Percentiles rank a stretch among this genome's conserved stretches.
Evolutionary conservation across 2,329 filamentous ascomycete genomes (phyloP).

Genomic region (Neodidymelliopsis sp.): DNA sequence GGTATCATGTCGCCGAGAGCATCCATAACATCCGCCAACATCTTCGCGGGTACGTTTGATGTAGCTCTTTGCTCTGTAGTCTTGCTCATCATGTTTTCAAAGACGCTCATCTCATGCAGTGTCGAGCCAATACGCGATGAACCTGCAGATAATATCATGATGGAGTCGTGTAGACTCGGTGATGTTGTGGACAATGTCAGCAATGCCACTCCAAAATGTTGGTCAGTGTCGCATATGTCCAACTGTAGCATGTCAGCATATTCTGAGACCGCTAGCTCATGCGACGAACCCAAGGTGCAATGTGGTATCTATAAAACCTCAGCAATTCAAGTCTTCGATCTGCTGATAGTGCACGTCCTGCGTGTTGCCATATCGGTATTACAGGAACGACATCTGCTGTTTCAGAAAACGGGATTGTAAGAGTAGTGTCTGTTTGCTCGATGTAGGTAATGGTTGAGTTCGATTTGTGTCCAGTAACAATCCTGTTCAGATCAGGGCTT

Average conservation of each 20-base stretch:
- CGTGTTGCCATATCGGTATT: too few relatives aligned
- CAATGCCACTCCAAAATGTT: slow-evolving; percentile 61
- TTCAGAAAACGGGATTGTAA: too few relatives aligned
- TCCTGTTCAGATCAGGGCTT: background rate
- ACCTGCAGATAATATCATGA: background rate
- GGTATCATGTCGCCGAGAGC: background rate
- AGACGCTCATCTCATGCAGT: background rate
- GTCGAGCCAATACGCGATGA: background rate
- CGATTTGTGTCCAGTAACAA: background rate
- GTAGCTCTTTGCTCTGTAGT: background rate
- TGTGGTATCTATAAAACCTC: slow-evolving; percentile 59
- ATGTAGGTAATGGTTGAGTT: background rate
- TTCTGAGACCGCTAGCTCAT: background rate
- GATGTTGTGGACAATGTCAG: slow-evolving; percentile 56
- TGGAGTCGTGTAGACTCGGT: slow-evolving; percentile 49
- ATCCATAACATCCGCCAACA: background rate
- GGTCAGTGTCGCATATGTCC: slow-evolving; percentile 64
- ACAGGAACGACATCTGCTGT: too few relatives aligned
- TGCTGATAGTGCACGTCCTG: background rate
- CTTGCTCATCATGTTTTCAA: background rate
- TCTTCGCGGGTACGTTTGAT: background rate
- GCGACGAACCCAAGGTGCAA: slow-evolving; percentile 59
- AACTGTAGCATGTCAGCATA: slow-evolving; percentile 47
- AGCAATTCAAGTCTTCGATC: slow-evolving; percentile 46
- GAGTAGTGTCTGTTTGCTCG: too few relatives aligned